Percentiles rank a stretch among this genome's conserved stretches.
Evolutionary conservation across 495 filamentous ascomycete species (phyloP).

Genomic region (Letharia columbiana): DNA sequence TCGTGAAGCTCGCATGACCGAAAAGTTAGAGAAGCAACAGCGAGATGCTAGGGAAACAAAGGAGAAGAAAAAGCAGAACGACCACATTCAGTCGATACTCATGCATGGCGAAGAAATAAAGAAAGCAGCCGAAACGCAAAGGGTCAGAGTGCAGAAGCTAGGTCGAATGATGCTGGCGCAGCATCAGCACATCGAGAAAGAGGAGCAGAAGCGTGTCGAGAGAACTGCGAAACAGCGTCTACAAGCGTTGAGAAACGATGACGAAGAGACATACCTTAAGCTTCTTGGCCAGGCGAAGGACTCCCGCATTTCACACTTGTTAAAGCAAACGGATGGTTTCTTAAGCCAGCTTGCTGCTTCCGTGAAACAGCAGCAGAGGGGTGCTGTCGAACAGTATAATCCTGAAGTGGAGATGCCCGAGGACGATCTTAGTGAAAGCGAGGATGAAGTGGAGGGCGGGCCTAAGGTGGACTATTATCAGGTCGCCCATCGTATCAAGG

Average conservation of each 20-base stretch:
- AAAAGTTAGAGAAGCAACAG: constrained; percentile 98
- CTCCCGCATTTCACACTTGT: constrained; percentile 93
- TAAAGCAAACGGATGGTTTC: constrained; percentile 94
- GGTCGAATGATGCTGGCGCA: constrained; percentile 78
- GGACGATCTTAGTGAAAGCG: constrained; percentile 48
- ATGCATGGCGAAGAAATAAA: constrained; percentile 60
- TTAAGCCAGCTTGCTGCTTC: constrained; percentile 88
- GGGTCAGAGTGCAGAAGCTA: constrained; percentile 67
- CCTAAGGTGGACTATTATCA: constrained; percentile 95
- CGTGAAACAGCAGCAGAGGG: constrained; percentile 84
- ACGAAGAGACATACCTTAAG: constrained; percentile 96
- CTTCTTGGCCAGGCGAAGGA: constrained; percentile 96
- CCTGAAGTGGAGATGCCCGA: constrained; percentile 52
- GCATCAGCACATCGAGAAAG: constrained; percentile 94
- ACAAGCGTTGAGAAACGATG: constrained; percentile 94
- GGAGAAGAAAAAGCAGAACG: constrained; percentile 91
- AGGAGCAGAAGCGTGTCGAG: constrained; percentile 96
- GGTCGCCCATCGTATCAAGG: constrained; percentile 90
- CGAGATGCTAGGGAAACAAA: constrained; percentile 86
- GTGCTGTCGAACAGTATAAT: constrained; percentile 61
- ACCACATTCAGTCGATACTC: constrained; percentile 70
- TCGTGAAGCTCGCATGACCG: constrained; percentile 92
- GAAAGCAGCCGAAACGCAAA: constrained; percentile 45
- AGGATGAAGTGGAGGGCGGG: constrained; percentile 54
- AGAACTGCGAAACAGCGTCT: constrained; percentile 98